Percentiles rank a stretch among this genome's conserved stretches.
These are phyloP conservation scores for Narthecium ossifragum DNA, from an alignment of 106 monocot genomes.

Conservation along the genomic window DNA sequence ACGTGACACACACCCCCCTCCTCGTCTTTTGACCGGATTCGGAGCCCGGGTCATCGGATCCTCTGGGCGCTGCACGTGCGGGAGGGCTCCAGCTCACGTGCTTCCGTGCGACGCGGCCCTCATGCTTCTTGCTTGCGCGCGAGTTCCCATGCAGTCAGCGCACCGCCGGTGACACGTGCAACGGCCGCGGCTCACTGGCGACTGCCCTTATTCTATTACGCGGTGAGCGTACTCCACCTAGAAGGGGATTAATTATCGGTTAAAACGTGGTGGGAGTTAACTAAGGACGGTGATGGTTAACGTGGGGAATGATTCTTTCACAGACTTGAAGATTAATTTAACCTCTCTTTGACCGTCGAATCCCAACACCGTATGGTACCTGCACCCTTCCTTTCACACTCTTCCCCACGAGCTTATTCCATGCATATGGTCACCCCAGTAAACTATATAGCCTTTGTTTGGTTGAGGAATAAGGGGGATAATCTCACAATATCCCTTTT, in stretches of 20 bases:
- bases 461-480: neutral
- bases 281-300: neutral
- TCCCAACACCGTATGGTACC: neutral
- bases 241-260: neutral
- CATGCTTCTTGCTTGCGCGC: neutral
- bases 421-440: neutral
- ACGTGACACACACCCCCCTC: conserved; percentile 2
- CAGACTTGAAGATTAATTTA: neutral
- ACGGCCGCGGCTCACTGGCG: neutral
- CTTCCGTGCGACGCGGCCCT: conserved; percentile 4
- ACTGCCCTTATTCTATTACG: neutral
- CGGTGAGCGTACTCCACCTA: neutral
- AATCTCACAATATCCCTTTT: neutral
- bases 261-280: neutral
- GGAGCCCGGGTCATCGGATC: neutral
- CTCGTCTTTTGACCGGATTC: conserved; percentile 17
- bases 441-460: too few species aligned
- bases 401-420: neutral
- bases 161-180: neutral
- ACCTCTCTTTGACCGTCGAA: neutral
- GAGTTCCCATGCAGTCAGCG: neutral
- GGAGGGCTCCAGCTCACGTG: neutral
- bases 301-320: conserved; percentile 5
- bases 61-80: conserved; percentile 3
- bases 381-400: neutral